Evolutionary conservation across 192 early-diverging fungal genomes (phyloP), one percentile per base, ranked within the genome.

Genomic region (Dissophora ornata): DNA sequence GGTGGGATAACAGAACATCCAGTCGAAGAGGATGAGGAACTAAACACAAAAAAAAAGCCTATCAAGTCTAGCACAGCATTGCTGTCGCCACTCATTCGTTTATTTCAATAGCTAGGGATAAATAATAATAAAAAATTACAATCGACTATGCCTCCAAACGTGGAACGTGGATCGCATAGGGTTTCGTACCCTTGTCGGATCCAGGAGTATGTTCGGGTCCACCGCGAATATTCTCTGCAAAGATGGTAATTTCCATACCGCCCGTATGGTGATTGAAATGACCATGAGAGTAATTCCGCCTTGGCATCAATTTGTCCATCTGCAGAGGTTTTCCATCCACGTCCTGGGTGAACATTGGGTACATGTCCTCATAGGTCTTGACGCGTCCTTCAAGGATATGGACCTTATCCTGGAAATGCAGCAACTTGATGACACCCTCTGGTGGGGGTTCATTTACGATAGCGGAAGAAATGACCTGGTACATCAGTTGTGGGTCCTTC

Each of bases 381-480:
- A 77, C 73, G 5, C 64, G 50, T 15, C 73, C 73, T 2, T 77
- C 62, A 24, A 77, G 18, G 22, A 60, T 67, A 52, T 77, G 73
- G 7, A 77, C 53, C 59, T 77, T 77, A 22, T 77, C 73, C 53
- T 77, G 73, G 65, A 77, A 77, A 42, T 77, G 73, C 53, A 77
- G 29, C 53, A 77, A 24, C 13, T 36, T 49, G 47, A 77, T 77
- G 2, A 77, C 73, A 1, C 57, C 57, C 28, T 77, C 73, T 8
- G 73, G 73, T 60, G 73, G 73, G 28, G 73, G 73, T 40, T 67
- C 77, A 71, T 93, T 93, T 68, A 90, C 87, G 69, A 95, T 95
- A 13, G 92, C 94, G 40, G 86, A 89, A 3, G 94, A 93, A 46
- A 94, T 86, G 25, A 95, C 83, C 78, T 95, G 92, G 53, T 85